Base-by-base conservation (phyloP, 768 basidiomycete genomes). In the Suillus bovinus region DNA sequence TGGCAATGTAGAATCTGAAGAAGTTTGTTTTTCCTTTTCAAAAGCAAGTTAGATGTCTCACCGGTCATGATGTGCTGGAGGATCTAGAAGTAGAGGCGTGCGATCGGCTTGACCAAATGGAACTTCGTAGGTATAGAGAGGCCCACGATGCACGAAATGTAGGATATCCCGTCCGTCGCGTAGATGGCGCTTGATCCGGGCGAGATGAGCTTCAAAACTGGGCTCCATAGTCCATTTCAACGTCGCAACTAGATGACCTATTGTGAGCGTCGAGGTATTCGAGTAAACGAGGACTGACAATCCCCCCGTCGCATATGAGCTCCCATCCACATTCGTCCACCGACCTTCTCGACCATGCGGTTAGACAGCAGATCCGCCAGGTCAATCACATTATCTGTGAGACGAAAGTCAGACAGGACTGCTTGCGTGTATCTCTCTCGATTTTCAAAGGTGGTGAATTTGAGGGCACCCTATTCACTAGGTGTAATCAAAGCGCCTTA, bases 261-360 rank as follows among this genome's bases (percentile, higher is more conserved):
- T 13, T 11, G 7, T 36, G 8, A 31, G 16, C 4, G 34, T 29
- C 13, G 31, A 6, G 6, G 20, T 10, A 36, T 10, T 22, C 9
- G 11, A 38, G 31, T 17, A n/a, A 62, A 31, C 0, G 22, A 10
- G 11, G 3, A 50, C 78, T 69, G 56, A 80, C 78, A 80, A 54
- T 80, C 79, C 1, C 80, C 80, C 55, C 79, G 71, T 38, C 79
- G 78, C 80, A 81, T 80, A 36, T 80, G 79, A 10, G 75, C 77
- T 52, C 76, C 76, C 77, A 81, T 77, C 80, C 79, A 80, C 20
- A 74, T 64, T 10, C 78, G 72, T 13, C 78, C 78, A 1, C 50
- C 66, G 16, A 57, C 71, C 22, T 67, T 9, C 16, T 67, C 58
- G 3, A 59, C 61, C 75, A 80, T 76, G n/a, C 77, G 77, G 5